Evolutionary conservation across 1,139 yeast species (phyloP).

Genomic region (Hyphopichia pseudoburtonii): DNA sequence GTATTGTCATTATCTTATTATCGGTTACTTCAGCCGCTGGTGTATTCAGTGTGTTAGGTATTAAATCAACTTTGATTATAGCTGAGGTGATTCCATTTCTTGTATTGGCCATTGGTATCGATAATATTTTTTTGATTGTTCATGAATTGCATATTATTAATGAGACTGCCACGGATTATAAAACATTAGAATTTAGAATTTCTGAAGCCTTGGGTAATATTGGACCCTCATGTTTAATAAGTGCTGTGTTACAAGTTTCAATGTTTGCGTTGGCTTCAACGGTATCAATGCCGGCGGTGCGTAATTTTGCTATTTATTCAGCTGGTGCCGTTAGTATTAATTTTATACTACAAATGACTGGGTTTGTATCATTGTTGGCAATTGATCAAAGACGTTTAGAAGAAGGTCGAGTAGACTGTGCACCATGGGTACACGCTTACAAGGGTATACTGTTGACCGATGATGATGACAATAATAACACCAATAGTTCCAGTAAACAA

Average conservation of each 20-base stretch:
- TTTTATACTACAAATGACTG: constrained; percentile 75
- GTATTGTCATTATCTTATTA: constrained; percentile 74
- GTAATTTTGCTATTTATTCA: constrained; percentile 87
- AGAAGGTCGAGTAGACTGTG: constrained; percentile 55
- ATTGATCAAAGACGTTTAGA: constrained; percentile 67
- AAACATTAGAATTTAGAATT: constrained; percentile 52
- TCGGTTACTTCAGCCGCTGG: constrained; percentile 86
- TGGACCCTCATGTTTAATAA: constrained; percentile 84
- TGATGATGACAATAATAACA: constrained; percentile 7
- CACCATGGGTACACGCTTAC: constrained; percentile 46
- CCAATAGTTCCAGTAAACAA: neutral
- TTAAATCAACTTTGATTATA: constrained; percentile 85
- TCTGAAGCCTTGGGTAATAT: constrained; percentile 65
- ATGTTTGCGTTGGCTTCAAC: constrained; percentile 78
- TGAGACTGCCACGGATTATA: constrained; percentile 36
- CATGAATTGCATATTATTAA: constrained; percentile 69
- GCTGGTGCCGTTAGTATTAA: constrained; percentile 84
- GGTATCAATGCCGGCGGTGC: constrained; percentile 94
- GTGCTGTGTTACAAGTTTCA: constrained; percentile 72
- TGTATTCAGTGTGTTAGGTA: constrained; percentile 67
- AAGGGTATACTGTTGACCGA: neutral
- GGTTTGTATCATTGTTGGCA: constrained; percentile 70
- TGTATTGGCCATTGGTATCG: constrained; percentile 91
- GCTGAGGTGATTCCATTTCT: constrained; percentile 98
- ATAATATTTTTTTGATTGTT: constrained; percentile 82